Conservation (phyloP, 768 basidiomycete genomes). For the Filobasidium floriforme region DNA sequence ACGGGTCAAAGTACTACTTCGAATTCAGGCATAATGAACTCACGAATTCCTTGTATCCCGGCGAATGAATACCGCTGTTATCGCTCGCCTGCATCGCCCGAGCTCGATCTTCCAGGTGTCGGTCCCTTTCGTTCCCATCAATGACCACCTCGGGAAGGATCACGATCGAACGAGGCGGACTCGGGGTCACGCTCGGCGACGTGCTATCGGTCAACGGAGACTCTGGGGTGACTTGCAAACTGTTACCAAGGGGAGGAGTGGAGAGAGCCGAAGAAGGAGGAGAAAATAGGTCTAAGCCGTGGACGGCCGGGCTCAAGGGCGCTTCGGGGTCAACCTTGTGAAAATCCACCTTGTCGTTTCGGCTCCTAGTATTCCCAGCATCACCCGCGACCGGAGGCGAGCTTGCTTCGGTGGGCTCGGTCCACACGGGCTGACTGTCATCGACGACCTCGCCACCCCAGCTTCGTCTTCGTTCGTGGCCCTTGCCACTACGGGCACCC, state of each 20-base stretch:
- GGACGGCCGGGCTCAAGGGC: conserved; percentile 5
- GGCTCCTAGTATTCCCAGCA: not conserved
- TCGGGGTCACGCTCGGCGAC: conserved; percentile 32
- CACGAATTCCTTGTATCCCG: conserved; percentile 42
- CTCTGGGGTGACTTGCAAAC: conserved; percentile 9
- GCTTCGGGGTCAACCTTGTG: conserved; percentile 8
- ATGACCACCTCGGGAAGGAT: conserved; percentile 26
- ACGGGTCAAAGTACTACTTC: too few species aligned
- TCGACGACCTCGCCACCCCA: conserved; percentile 35
- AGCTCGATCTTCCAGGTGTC: conserved; percentile 14
- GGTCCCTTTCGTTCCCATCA: conserved; percentile 31
- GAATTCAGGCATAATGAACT: conserved; percentile 21
- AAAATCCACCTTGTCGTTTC: conserved; percentile 12
- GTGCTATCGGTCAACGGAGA: conserved; percentile 33
- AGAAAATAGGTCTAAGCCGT: conserved; percentile 29
- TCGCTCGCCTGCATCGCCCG: not conserved
- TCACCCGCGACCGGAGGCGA: conserved; percentile 5
- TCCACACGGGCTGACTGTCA: conserved; percentile 20
- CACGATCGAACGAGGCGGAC: conserved; percentile 26
- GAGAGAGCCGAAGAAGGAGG: conserved; percentile 38
- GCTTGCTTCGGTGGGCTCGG: not conserved
- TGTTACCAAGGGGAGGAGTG: conserved; percentile 31
- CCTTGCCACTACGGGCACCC: conserved; percentile 5
- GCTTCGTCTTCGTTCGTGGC: conserved; percentile 37
- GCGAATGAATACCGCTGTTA: conserved; percentile 17